phyloP scores from a whole-genome alignment of 2,329 filamentous ascomycete genomes.

The Trichoderma sp. region DNA sequence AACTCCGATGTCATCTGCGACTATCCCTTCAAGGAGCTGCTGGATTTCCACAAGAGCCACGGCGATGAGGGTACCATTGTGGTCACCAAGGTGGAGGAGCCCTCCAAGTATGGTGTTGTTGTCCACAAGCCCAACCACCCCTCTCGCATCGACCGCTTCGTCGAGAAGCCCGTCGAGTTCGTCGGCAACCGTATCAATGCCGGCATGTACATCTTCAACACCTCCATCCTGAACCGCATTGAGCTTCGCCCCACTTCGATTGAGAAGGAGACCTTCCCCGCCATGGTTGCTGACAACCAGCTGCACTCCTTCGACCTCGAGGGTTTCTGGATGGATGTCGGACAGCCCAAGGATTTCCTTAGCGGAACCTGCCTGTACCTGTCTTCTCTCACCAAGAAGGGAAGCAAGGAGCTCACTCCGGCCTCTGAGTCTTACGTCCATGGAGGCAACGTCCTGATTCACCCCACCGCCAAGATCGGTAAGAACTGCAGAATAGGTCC shows the following conservation, averaged over 20 bases:
- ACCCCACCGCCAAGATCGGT: constrained; percentile 92
- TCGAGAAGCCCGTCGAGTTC: constrained; percentile 98
- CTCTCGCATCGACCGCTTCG: constrained; percentile 95
- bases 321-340: constrained; percentile 99
- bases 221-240: constrained; percentile 85
- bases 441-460: constrained; percentile 93
- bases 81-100: constrained; percentile 98
- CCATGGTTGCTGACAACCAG: constrained; percentile 85
- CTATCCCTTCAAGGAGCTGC: constrained; percentile 89
- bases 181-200: constrained; percentile 99
- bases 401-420: constrained; percentile 79
- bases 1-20: constrained; percentile 99
- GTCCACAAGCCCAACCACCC: constrained; percentile 94
- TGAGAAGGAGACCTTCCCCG: constrained; percentile 98
- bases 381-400: constrained; percentile 86
- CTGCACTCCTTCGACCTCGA: constrained; percentile 96
- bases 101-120: constrained; percentile 97
- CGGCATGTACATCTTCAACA: constrained; percentile 97
- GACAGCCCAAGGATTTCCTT: constrained; percentile 97
- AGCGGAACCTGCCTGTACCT: constrained; percentile 96
- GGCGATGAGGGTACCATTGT: constrained; percentile 97
- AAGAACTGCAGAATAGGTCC: constrained; percentile 98
- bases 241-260: constrained; percentile 96
- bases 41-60: constrained; percentile 88
- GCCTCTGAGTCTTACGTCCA: constrained; percentile 78